Evolutionary conservation across 495 filamentous ascomycete species (phyloP).

Genomic region (Penicillium parvum): DNA sequence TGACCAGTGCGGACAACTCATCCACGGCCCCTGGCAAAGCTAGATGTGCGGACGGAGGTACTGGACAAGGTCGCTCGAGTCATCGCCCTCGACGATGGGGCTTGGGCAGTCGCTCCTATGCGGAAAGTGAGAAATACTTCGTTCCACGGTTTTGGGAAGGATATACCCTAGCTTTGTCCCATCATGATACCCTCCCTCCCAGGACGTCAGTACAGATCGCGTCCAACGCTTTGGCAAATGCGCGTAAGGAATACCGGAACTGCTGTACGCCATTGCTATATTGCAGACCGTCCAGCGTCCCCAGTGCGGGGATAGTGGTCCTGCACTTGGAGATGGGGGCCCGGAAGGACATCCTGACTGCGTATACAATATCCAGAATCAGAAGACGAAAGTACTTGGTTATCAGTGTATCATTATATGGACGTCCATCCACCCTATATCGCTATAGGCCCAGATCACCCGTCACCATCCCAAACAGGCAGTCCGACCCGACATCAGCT

Average conservation of each 20-base stretch:
- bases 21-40: constrained; percentile 6
- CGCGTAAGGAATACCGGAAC: constrained; percentile 31
- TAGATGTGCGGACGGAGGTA: constrained; percentile 24
- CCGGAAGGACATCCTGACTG: constrained; percentile 23
- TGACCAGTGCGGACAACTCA: constrained; percentile 25
- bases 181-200: constrained; percentile 21
- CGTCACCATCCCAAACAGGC: constrained; percentile 10
- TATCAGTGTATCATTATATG: too few relatives aligned
- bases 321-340: constrained; percentile 20
- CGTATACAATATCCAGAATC: background rate
- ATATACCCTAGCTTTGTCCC: constrained; percentile 25
- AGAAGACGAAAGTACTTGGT: too few relatives aligned
- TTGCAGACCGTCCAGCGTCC: constrained; percentile 22
- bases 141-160: too few relatives aligned
- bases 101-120: constrained; percentile 23
- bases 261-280: constrained; percentile 27
- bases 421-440: background rate
- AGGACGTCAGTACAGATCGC: constrained; percentile 21
- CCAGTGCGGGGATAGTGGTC: constrained; percentile 15
- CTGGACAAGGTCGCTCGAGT: constrained; percentile 21
- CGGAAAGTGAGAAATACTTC: background rate
- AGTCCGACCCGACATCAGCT: constrained; percentile 19
- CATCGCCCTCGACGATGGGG: constrained; percentile 23
- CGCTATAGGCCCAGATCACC: background rate
- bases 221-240: constrained; percentile 26